Evolutionary conservation across 257 asterid species (phyloP).

Genomic region (Nicotiana obtusifolia): DNA sequence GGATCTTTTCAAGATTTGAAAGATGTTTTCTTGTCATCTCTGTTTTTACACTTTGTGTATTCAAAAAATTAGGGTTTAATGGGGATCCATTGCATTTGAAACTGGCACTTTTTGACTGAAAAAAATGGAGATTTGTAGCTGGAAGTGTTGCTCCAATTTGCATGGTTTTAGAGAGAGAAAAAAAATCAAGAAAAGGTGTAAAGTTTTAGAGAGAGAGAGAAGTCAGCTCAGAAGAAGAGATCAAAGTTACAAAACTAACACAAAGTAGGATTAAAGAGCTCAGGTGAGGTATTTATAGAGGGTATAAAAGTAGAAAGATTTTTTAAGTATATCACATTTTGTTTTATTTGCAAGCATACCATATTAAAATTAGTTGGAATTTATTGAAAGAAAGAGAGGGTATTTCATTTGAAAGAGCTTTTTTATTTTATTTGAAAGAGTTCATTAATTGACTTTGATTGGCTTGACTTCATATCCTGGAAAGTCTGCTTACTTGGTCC

Average conservation of each 20-base stretch:
- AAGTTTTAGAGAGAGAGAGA: background rate
- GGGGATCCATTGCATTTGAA: slow-evolving; percentile 45
- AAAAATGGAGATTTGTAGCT: slow-evolving; percentile 38
- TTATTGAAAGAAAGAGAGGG: background rate
- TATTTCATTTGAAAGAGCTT: background rate
- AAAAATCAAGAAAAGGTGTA: background rate
- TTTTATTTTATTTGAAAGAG: background rate
- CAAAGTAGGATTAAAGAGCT: background rate
- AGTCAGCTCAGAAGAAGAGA: background rate
- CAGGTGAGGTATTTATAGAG: background rate
- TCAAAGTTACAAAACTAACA: background rate
- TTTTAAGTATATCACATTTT: background rate
- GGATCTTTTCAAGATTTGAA: slow-evolving; percentile 51
- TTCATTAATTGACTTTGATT: background rate
- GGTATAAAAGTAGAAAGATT: background rate
- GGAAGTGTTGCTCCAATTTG: slow-evolving; percentile 54
- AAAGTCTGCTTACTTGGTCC: slow-evolving; percentile 28
- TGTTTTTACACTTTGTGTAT: slow-evolving; percentile 10
- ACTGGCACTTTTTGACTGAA: slow-evolving; percentile 31
- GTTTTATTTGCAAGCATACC: background rate
- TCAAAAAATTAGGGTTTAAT: slow-evolving; percentile 35
- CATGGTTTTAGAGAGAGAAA: slow-evolving; percentile 19
- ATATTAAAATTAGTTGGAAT: background rate
- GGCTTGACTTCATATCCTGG: background rate
- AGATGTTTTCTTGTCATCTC: slow-evolving; percentile 47